These are phyloP conservation scores for Kitagawia praeruptora DNA, from an alignment of 129 eudicot species.

Conservation along the genomic window DNA sequence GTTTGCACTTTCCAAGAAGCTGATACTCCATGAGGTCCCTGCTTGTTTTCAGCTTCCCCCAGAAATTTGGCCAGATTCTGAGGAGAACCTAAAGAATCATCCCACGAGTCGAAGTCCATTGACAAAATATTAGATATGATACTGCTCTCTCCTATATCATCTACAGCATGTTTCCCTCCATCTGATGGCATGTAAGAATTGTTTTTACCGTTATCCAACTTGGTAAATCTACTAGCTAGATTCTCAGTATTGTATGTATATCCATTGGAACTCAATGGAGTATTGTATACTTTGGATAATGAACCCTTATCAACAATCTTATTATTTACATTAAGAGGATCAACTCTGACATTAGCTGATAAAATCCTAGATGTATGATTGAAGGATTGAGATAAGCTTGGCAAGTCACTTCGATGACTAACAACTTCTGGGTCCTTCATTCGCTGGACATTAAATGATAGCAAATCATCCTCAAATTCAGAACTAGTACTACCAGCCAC, in stretches of 20 bases:
- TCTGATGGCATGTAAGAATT: constrained; percentile 28
- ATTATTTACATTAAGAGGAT: constrained; percentile 35
- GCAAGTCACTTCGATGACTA: constrained; percentile 25
- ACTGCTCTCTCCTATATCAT: constrained; percentile 67
- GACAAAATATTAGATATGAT: constrained; percentile 87
- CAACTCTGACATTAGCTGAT: constrained; percentile 14
- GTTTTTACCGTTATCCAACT: constrained; percentile 18
- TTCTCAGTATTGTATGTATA: constrained; percentile 27
- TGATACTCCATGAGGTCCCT: constrained; percentile 39
- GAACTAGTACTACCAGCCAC: constrained; percentile 21
- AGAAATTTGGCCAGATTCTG: constrained; percentile 62
- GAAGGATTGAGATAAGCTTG: constrained; percentile 31
- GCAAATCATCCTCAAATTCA: constrained; percentile 55
- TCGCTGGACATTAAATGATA: constrained; percentile 63
- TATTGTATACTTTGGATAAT: constrained; percentile 15
- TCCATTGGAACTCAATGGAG: constrained; percentile 28
- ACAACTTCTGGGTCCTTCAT: constrained; percentile 64
- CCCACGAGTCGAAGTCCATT: constrained; percentile 83
- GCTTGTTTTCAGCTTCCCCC: constrained; percentile 53
- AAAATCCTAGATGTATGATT: constrained; percentile 23
- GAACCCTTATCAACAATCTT: constrained; percentile 34
- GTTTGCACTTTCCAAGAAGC: constrained; percentile 51
- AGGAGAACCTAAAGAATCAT: constrained; percentile 72
- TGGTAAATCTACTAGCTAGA: constrained; percentile 13
- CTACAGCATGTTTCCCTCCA: constrained; percentile 21